Evolutionary conservation across 768 basidiomycete species (phyloP).

Genomic region (Collybia sordida): DNA sequence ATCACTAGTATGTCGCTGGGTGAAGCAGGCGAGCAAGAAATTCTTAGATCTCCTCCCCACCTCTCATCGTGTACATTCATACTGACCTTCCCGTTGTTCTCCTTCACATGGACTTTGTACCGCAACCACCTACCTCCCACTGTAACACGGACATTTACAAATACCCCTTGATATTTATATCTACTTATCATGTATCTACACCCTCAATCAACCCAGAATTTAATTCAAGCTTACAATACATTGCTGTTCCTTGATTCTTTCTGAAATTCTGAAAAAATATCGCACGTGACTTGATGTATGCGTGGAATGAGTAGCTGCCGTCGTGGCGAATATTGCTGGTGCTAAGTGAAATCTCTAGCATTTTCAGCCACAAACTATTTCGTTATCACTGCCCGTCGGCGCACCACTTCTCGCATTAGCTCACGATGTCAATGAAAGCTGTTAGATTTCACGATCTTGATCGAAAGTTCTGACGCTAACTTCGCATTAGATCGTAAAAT

Average conservation of each 20-base stretch:
- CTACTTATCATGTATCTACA: background rate
- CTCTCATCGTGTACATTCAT: background rate
- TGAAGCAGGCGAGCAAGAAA: conserved; percentile 25
- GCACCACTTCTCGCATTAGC: conserved; percentile 6
- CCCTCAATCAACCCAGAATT: too few relatives aligned
- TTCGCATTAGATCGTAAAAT: conserved; percentile 52
- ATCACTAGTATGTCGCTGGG: conserved; percentile 22
- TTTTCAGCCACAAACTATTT: too few relatives aligned
- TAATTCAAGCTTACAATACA: too few relatives aligned
- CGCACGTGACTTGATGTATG: background rate
- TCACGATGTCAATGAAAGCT: conserved; percentile 70
- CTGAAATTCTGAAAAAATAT: background rate
- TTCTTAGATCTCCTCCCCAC: conserved; percentile 18
- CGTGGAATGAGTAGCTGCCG: conserved; percentile 4
- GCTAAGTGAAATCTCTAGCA: background rate
- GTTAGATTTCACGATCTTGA: conserved; percentile 38
- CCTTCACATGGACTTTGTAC: background rate
- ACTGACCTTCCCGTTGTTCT: background rate
- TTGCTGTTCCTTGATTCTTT: background rate
- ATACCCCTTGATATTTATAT: background rate
- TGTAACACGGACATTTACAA: background rate
- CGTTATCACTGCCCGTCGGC: background rate
- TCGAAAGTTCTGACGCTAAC: background rate
- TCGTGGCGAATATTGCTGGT: background rate
- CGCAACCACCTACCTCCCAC: background rate